Evolutionary conservation across 495 filamentous ascomycete species (phyloP).

Genomic region (Penicillium flavigenum): DNA sequence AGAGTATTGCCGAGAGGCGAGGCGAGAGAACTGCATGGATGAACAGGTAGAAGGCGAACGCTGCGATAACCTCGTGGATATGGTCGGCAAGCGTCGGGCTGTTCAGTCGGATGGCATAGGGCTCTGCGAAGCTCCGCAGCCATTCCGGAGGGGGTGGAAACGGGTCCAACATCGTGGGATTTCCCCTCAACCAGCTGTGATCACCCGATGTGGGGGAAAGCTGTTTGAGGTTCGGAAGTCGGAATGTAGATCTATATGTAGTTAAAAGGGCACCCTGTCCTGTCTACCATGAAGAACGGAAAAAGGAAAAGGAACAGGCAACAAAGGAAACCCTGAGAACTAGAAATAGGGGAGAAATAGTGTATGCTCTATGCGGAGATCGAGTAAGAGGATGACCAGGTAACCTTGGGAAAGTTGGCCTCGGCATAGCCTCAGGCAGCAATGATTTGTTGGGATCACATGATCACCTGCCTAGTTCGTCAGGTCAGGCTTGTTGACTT

Average conservation of each 20-base stretch:
- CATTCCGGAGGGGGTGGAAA: conserved; percentile 47
- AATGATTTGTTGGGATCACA: conserved; percentile 20
- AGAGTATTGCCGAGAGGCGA: conserved; percentile 61
- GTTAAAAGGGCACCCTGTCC: conserved; percentile 9
- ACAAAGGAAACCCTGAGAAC: background rate
- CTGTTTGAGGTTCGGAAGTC: conserved; percentile 11
- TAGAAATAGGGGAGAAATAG: conserved; percentile 4
- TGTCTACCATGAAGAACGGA: conserved; percentile 17
- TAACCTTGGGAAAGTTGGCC: conserved; percentile 8
- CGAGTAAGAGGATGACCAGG: conserved; percentile 7
- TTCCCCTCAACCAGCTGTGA: conserved; percentile 16
- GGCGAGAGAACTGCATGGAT: conserved; percentile 76
- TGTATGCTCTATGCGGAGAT: conserved; percentile 18
- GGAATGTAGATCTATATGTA: conserved; percentile 15
- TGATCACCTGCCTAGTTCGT: conserved; percentile 1
- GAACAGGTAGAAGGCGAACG: conserved; percentile 73
- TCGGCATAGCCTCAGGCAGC: conserved; percentile 26
- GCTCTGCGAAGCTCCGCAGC: conserved; percentile 42
- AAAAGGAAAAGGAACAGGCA: conserved; percentile 1
- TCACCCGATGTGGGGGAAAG: conserved; percentile 24
- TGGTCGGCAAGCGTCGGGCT: conserved; percentile 78
- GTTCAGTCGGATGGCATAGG: conserved; percentile 49
- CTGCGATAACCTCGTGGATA: conserved; percentile 80
- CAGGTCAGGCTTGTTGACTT: background rate
- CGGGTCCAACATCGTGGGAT: conserved; percentile 49